phyloP scores from a whole-genome alignment of 495 filamentous ascomycete genomes.

The Aspergillus homomorphus region DNA sequence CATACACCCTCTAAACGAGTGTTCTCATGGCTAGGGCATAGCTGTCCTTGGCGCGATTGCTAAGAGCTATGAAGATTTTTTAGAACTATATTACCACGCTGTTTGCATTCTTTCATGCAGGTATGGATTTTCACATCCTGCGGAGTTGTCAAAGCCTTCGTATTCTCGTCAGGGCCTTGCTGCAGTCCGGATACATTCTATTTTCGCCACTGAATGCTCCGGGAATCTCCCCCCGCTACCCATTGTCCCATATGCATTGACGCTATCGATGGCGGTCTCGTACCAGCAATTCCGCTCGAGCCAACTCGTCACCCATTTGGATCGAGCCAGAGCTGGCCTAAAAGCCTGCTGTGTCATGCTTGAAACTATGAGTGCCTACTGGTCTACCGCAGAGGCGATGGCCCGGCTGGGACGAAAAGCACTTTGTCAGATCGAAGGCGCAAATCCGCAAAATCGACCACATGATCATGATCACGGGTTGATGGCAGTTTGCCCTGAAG shows the following conservation, averaged over 20 bases:
- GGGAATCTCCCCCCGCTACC: slow-evolving; percentile 57
- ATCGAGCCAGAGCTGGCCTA: slow-evolving; percentile 58
- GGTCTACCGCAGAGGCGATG: slow-evolving; percentile 62
- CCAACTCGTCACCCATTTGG: slow-evolving; percentile 59
- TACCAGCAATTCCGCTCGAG: slow-evolving; percentile 70
- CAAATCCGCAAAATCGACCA: slow-evolving; percentile 3
- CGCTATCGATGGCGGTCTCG: slow-evolving; percentile 63
- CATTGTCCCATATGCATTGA: slow-evolving; percentile 64
- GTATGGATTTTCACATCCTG: slow-evolving; percentile 36
- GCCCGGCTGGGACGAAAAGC: slow-evolving; percentile 51
- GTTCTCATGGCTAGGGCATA: neutral
- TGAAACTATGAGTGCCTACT: slow-evolving; percentile 53
- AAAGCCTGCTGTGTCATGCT: slow-evolving; percentile 56
- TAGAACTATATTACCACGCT: slow-evolving; percentile 69
- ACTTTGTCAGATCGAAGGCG: slow-evolving; percentile 30
- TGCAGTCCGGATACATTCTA: slow-evolving; percentile 61
- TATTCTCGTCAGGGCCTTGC: slow-evolving; percentile 65
- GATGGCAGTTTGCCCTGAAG: neutral
- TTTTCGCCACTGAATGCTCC: slow-evolving; percentile 52
- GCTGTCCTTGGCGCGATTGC: neutral
- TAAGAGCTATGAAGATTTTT: slow-evolving; percentile 41
- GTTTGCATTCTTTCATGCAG: slow-evolving; percentile 62
- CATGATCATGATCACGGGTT: neutral
- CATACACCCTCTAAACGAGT: neutral
- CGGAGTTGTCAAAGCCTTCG: slow-evolving; percentile 42